A percentile compares a stretch with the other conserved stretches of the same genome.
Evolutionary conservation across 768 basidiomycete genomes (phyloP).

Genomic region (Cystobasidium onofrii): DNA sequence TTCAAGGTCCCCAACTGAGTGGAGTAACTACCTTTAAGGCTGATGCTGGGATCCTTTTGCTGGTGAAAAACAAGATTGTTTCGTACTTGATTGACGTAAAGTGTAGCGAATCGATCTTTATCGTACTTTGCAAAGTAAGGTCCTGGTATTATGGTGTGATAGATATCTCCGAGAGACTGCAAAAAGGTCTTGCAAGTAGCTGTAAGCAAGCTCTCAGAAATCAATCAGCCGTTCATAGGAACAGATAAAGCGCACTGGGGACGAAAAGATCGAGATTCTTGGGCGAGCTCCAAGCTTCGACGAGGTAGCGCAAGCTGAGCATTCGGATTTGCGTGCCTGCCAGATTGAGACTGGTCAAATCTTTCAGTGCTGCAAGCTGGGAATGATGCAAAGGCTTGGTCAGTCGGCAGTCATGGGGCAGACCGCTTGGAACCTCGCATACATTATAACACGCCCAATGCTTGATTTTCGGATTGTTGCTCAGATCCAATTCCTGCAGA

Average conservation of each 20-base stretch:
- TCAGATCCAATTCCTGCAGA: neutral
- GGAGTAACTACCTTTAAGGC: neutral
- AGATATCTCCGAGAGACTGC: neutral
- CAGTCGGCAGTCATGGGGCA: neutral
- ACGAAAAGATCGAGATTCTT: neutral
- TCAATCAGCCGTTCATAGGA: neutral
- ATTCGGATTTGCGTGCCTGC: neutral
- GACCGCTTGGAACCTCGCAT: neutral
- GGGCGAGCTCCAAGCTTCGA: neutral
- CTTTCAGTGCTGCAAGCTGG: constrained; percentile 6
- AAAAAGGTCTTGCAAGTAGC: neutral
- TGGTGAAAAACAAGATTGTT: constrained; percentile 23
- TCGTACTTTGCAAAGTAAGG: constrained; percentile 1
- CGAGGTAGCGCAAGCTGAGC: constrained; percentile 16
- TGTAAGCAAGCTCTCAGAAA: neutral
- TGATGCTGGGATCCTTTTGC: constrained; percentile 2
- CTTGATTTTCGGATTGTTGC: constrained; percentile 25
- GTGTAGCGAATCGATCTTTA: neutral
- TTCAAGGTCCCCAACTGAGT: neutral
- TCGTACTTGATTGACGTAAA: neutral
- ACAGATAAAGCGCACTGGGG: neutral
- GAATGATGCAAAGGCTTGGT: neutral
- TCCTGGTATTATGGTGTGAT: constrained; percentile 1
- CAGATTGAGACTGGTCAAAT: neutral
- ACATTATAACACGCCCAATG: constrained; percentile 26